Evolutionary conservation across 148 eudicot genomes (phyloP).

Genomic region (Arctostaphylos glauca): DNA sequence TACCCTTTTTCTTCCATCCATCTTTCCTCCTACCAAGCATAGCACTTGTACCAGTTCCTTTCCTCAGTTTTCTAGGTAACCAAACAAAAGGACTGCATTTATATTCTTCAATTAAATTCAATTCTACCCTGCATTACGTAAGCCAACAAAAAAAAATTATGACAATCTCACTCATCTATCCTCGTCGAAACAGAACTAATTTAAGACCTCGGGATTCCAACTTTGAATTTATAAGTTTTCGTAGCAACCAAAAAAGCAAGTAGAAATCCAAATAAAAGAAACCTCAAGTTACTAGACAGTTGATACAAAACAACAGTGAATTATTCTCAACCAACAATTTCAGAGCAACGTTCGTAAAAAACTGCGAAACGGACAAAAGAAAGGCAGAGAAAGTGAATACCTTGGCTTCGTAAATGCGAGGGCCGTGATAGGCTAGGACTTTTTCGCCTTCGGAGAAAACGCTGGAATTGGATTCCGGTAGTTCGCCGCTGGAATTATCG

Average conservation of each 20-base stretch:
- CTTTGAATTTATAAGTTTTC: background rate
- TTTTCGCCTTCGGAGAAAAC: constrained; percentile 75
- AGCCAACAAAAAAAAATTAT: background rate
- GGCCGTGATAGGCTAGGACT: constrained; percentile 94
- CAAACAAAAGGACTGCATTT: background rate
- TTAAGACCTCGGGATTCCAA: background rate
- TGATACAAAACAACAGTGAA: background rate
- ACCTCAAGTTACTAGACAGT: background rate
- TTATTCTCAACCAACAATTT: background rate
- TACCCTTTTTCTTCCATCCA: background rate
- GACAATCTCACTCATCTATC: background rate
- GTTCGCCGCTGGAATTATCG: constrained; percentile 57
- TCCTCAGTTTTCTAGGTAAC: background rate
- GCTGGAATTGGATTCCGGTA: constrained; percentile 42
- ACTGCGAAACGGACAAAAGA: background rate
- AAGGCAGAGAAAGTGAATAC: constrained; percentile 23
- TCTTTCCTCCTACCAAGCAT: background rate
- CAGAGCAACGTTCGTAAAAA: background rate
- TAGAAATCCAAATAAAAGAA: background rate
- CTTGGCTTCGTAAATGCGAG: constrained; percentile 97
- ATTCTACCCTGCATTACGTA: background rate
- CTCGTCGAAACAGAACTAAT: background rate
- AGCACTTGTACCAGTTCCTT: background rate
- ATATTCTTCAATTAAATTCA: background rate
- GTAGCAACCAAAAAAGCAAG: background rate